These are phyloP conservation scores for Eremothecium sinecaudum DNA, from an alignment of 1,139 yeast genomes.

Conservation along the genomic window DNA sequence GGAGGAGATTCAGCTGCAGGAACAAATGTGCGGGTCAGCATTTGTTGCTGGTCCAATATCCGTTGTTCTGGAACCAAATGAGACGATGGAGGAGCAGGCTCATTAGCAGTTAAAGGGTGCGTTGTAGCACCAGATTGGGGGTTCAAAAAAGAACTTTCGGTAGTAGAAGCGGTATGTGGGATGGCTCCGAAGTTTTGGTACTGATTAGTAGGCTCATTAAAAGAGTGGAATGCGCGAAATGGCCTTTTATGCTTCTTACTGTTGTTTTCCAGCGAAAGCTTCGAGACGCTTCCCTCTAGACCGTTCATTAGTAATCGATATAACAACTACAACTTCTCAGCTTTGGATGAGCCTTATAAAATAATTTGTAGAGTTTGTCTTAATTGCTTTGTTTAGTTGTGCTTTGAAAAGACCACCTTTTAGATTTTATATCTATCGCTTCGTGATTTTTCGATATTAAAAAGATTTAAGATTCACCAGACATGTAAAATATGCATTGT, in stretches of 20 bases:
- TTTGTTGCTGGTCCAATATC: slow-evolving; percentile 42
- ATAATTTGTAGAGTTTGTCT: no score
- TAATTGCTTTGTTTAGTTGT: no score
- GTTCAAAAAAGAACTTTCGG: background rate
- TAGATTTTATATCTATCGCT: no score
- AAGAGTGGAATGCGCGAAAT: slow-evolving; percentile 21
- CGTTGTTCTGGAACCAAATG: slow-evolving; percentile 52
- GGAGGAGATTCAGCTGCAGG: slow-evolving; percentile 73
- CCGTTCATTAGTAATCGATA: slow-evolving; percentile 8
- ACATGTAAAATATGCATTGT: no score
- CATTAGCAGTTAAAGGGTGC: background rate
- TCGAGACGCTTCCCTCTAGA: slow-evolving; percentile 15
- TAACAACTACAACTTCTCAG: no score
- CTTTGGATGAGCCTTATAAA: no score
- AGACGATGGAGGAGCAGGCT: slow-evolving; percentile 12
- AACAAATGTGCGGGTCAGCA: slow-evolving; percentile 42
- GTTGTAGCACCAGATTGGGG: slow-evolving; percentile 3
- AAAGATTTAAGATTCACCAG: no score
- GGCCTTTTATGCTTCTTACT: slow-evolving; percentile 19
- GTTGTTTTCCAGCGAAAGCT: slow-evolving; percentile 14
- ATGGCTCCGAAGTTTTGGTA: background rate
- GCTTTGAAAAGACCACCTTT: no score
- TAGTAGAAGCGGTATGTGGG: background rate
- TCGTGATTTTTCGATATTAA: no score
- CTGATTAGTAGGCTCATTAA: slow-evolving; percentile 6